phyloP scores from a whole-genome alignment of 768 basidiomycete genomes.

The Trametes villosa region DNA sequence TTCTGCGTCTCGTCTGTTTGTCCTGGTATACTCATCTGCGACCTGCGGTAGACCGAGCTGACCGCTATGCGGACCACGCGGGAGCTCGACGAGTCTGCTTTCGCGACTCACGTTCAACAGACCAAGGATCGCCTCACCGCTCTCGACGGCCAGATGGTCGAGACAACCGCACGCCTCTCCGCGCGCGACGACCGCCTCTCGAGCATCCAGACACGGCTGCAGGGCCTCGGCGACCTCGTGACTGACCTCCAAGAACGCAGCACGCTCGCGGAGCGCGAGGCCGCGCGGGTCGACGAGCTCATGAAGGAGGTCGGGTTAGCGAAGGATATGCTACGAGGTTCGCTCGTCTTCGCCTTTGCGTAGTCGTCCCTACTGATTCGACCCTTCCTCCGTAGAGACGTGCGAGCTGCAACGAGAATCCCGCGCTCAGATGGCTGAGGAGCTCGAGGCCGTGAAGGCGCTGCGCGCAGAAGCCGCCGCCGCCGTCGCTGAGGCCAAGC shows the following conservation, averaged over 20 bases:
- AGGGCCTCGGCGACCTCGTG: conserved; percentile 17
- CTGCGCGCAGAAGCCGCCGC: conserved; percentile 46
- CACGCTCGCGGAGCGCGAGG: conserved; percentile 9
- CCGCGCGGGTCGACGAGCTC: conserved; percentile 12
- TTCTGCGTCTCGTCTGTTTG: neutral
- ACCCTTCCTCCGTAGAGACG: conserved; percentile 14
- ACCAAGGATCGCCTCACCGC: conserved; percentile 45
- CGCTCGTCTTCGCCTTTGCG: neutral
- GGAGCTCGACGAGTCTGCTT: conserved; percentile 39
- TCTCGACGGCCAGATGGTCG: conserved; percentile 46
- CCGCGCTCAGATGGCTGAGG: conserved; percentile 47
- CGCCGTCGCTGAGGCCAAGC: conserved; percentile 39
- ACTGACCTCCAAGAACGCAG: conserved; percentile 16
- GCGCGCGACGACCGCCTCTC: conserved; percentile 41
- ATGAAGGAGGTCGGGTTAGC: conserved; percentile 9
- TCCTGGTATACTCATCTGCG: neutral
- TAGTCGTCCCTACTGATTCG: neutral
- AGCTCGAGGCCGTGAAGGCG: conserved; percentile 48
- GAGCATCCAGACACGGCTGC: conserved; percentile 31
- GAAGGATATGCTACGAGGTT: conserved; percentile 21
- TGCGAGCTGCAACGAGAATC: conserved; percentile 35
- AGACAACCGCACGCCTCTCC: conserved; percentile 37
- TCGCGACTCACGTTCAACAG: conserved; percentile 44
- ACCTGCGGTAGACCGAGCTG: conserved; percentile 35
- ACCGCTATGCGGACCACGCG: conserved; percentile 43